phyloP scores from a whole-genome alignment of 2,329 filamentous ascomycete species.

The Ceratocystis lukuohia region DNA sequence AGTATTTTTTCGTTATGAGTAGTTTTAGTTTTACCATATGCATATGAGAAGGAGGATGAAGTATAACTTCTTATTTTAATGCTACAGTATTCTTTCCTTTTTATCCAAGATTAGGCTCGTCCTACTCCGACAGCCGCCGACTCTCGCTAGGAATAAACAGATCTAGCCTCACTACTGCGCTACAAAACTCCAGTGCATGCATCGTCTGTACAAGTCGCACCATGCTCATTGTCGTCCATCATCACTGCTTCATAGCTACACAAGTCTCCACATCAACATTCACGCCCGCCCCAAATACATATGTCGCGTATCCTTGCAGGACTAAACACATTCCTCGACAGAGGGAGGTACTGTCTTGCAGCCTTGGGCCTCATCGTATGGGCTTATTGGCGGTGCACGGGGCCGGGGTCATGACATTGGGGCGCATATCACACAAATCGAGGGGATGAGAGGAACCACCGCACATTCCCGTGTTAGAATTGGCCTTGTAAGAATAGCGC shows the following conservation, averaged over 20 bases:
- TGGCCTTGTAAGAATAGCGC: conserved; percentile 18
- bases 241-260: background rate
- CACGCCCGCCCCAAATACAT: background rate
- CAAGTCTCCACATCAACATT: background rate
- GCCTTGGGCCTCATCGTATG: conserved; percentile 20
- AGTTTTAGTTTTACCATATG: background rate
- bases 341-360: background rate
- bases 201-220: background rate
- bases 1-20: background rate
- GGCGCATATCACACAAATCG: conserved; percentile 22
- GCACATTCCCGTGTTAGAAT: conserved; percentile 14
- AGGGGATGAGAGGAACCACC: conserved; percentile 22
- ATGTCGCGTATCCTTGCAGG: background rate
- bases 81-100: background rate
- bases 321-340: background rate
- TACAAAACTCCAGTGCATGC: background rate
- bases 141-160: background rate
- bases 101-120: background rate
- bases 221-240: background rate
- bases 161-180: background rate
- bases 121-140: background rate
- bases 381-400: conserved; percentile 21
- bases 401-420: conserved; percentile 21
- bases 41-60: background rate
- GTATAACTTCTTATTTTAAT: background rate